Evolutionary conservation across 164 flowering plant genomes (phyloP).

Genomic region (Protea cynaroides): DNA sequence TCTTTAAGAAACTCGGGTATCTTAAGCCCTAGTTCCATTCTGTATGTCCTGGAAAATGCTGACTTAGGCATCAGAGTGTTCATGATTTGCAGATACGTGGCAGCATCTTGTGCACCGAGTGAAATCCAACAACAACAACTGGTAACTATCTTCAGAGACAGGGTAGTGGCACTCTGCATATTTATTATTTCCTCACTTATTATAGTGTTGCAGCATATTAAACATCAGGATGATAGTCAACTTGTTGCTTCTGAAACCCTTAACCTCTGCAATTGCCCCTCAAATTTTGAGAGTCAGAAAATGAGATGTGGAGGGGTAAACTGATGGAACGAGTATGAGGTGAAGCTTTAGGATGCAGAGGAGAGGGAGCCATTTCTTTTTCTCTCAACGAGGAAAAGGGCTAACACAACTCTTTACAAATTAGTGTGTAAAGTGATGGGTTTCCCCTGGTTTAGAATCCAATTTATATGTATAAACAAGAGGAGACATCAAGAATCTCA

Average conservation of each 20-base stretch:
- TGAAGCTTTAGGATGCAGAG: not conserved
- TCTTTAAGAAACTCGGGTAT: too few relatives aligned
- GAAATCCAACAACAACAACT: too few relatives aligned
- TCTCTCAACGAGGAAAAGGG: not conserved
- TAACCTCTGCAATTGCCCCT: conserved; percentile 15
- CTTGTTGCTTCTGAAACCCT: conserved; percentile 12
- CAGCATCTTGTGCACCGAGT: too few relatives aligned
- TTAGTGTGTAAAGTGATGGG: not conserved
- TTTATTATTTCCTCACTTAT: too few relatives aligned
- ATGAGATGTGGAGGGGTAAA: conserved; percentile 23
- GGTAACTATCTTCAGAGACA: too few relatives aligned
- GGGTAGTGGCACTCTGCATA: too few relatives aligned
- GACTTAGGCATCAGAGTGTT: too few relatives aligned
- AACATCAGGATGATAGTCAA: conserved; percentile 12
- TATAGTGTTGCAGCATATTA: conserved; percentile 4
- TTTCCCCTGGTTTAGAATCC: not conserved
- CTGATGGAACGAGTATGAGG: conserved; percentile 25
- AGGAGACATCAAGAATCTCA: conserved; percentile 16
- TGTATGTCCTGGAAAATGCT: too few relatives aligned
- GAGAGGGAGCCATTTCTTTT: conserved; percentile 14
- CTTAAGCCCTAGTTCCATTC: too few relatives aligned
- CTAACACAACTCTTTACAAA: not conserved
- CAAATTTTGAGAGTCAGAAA: conserved; percentile 11
- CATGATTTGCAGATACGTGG: too few relatives aligned
- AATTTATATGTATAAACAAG: not conserved